Evolutionary conservation across 805 yeast genomes (phyloP).

Genomic region (Hanseniaspora nectarophila): DNA sequence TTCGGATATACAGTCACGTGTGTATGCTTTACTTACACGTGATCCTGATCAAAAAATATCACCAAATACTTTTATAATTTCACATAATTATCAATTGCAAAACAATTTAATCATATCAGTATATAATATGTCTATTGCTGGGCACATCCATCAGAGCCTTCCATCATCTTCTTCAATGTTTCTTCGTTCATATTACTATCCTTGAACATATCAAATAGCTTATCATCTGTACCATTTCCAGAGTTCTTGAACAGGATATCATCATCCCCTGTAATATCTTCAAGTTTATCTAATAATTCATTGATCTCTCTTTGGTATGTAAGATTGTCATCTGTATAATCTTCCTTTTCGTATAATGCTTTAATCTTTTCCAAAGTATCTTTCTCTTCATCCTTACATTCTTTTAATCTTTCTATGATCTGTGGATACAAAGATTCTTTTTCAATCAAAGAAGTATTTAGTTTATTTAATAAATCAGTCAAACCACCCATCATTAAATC

Average conservation of each 20-base stretch:
- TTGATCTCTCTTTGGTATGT: neutral
- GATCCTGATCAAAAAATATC: too few species aligned
- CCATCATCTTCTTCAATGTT: neutral
- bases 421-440: neutral
- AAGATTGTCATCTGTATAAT: neutral
- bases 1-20: too few species aligned
- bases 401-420: neutral
- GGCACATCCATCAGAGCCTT: neutral
- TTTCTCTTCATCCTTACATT: neutral
- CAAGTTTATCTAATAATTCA: neutral
- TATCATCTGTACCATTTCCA: neutral
- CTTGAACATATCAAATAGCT: neutral
- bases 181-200: neutral
- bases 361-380: neutral
- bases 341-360: neutral
- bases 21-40: too few species aligned
- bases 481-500: neutral
- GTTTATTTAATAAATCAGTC: neutral
- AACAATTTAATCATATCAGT: too few species aligned
- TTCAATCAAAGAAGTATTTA: neutral
- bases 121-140: neutral
- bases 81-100: too few species aligned
- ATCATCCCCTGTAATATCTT: neutral
- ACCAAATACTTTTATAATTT: too few species aligned
- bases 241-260: neutral